These are phyloP conservation scores for Penicillium macrosclerotiorum DNA, from an alignment of 495 filamentous ascomycete species.

Conservation along the genomic window DNA sequence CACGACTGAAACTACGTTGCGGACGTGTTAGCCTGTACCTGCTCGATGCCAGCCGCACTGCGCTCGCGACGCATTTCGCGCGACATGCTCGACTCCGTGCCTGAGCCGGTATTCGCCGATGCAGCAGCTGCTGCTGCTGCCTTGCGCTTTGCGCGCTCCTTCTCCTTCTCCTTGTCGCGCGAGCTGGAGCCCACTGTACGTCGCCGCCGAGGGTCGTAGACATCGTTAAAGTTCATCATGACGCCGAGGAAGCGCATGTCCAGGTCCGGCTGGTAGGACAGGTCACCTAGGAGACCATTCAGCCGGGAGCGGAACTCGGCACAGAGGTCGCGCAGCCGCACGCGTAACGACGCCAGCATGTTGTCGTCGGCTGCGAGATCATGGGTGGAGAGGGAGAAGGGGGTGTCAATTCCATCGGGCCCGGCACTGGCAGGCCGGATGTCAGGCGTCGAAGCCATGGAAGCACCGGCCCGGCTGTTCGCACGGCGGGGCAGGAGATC, in stretches of 20 bases:
- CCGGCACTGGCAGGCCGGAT: slow-evolving; percentile 24
- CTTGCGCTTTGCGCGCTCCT: slow-evolving; percentile 28
- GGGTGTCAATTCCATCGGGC: slow-evolving; percentile 29
- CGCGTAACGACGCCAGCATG: slow-evolving; percentile 72
- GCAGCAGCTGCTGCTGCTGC: slow-evolving; percentile 12
- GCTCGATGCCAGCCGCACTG: slow-evolving; percentile 5
- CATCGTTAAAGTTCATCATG: slow-evolving; percentile 99
- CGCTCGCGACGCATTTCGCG: slow-evolving; percentile 16
- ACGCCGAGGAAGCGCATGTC: slow-evolving; percentile 95
- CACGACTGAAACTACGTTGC: neutral
- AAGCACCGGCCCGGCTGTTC: slow-evolving; percentile 24
- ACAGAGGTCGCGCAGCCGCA: slow-evolving; percentile 67
- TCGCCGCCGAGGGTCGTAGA: slow-evolving; percentile 74
- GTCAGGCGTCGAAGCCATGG: slow-evolving; percentile 32
- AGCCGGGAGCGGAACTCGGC: slow-evolving; percentile 71
- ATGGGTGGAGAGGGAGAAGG: slow-evolving; percentile 28
- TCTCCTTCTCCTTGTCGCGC: slow-evolving; percentile 34
- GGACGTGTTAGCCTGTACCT: neutral
- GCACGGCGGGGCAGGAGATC: slow-evolving; percentile 38
- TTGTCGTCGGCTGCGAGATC: slow-evolving; percentile 53
- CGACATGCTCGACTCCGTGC: slow-evolving; percentile 13
- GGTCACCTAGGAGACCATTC: slow-evolving; percentile 79
- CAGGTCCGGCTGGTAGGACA: slow-evolving; percentile 89
- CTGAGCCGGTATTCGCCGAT: slow-evolving; percentile 12
- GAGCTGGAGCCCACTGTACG: slow-evolving; percentile 25